These are phyloP conservation scores for Capsicum rhomboideum DNA, from an alignment of 257 asterid species.

Conservation along the genomic window DNA sequence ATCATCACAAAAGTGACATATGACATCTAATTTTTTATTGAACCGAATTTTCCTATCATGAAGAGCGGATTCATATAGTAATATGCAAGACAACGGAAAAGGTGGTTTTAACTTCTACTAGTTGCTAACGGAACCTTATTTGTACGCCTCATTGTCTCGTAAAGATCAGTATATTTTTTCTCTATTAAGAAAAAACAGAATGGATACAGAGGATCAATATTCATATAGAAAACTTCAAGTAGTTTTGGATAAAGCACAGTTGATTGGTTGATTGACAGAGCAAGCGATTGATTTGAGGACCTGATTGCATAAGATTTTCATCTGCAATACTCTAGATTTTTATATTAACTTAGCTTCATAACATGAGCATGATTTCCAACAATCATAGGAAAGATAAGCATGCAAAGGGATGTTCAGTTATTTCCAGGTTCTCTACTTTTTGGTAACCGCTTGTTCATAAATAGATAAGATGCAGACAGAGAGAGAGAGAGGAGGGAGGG, in stretches of 20 bases:
- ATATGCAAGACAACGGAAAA: background rate
- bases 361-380: background rate
- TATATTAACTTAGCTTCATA: background rate
- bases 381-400: background rate
- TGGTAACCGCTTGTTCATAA: background rate
- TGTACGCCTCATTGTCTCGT: background rate
- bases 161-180: background rate
- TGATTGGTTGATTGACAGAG: background rate
- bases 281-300: background rate
- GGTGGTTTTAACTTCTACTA: background rate
- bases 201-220: background rate
- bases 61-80: background rate
- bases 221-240: background rate
- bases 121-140: background rate
- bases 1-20: background rate
- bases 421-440: background rate
- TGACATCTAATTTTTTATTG: background rate
- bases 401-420: background rate
- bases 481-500: no score
- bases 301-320: background rate
- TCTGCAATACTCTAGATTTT: background rate
- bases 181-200: background rate
- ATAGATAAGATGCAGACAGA: no score
- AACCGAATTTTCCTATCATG: background rate
- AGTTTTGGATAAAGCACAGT: background rate